phyloP scores from a whole-genome alignment of 495 filamentous ascomycete species.

The Trichocladium uniseriatum region DNA sequence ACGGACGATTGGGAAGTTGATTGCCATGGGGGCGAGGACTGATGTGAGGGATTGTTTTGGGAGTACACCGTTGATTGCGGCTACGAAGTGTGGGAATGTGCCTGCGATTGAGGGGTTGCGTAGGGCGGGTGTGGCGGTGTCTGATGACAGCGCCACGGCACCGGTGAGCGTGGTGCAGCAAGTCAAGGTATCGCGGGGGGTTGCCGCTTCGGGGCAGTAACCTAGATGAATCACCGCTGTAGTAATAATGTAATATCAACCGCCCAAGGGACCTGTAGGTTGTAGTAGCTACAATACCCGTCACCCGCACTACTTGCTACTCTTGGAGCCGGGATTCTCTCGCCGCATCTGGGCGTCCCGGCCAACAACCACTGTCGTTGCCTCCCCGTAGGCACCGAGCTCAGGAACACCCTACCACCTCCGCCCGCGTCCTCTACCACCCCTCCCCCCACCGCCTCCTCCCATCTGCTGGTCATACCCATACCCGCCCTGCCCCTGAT shows the following conservation, averaged over 20 bases:
- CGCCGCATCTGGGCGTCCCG: no score
- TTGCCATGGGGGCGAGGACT: slow-evolving; percentile 22
- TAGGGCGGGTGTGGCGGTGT: no score
- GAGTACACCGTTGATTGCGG: slow-evolving; percentile 25
- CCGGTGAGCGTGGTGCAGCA: background rate
- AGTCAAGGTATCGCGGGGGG: no score
- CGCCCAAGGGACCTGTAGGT: no score
- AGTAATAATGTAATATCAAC: no score
- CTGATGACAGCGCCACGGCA: slow-evolving; percentile 11
- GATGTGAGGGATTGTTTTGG: slow-evolving; percentile 21
- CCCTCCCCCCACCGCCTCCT: slow-evolving; percentile 33
- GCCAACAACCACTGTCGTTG: no score
- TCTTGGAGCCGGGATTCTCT: no score
- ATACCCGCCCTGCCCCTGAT: slow-evolving; percentile 42
- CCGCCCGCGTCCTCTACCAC: slow-evolving; percentile 36
- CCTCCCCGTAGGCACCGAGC: no score
- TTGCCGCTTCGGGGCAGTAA: no score
- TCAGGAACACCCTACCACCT: slow-evolving; percentile 17
- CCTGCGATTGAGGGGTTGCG: slow-evolving; percentile 16
- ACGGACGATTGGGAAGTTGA: slow-evolving; percentile 24
- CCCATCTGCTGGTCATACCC: slow-evolving; percentile 51
- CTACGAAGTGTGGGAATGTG: slow-evolving; percentile 16
- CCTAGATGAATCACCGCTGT: no score
- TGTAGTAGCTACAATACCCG: no score
- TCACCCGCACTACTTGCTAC: no score